Evolutionary conservation across 768 basidiomycete genomes (phyloP).

Genomic region (Termitomyces sp.): DNA sequence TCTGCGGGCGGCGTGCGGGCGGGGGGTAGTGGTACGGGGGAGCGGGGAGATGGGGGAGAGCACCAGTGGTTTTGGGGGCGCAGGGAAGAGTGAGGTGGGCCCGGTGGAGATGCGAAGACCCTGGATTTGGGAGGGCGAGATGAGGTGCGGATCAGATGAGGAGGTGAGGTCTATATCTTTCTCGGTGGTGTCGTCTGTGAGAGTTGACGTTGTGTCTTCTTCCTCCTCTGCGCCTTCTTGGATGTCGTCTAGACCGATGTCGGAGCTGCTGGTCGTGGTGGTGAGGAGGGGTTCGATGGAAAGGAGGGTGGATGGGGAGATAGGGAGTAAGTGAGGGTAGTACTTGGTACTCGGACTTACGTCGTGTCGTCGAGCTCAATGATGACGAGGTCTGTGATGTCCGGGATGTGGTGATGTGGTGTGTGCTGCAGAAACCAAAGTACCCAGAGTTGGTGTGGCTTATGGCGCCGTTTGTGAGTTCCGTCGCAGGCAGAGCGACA

Average conservation of each 20-base stretch:
- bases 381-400: constrained; percentile 91
- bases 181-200: constrained; percentile 13
- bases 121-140: no score
- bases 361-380: constrained; percentile 91
- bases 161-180: constrained; percentile 10
- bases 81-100: no score
- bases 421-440: constrained; percentile 90
- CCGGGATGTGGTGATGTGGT: constrained; percentile 95
- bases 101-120: constrained; percentile 55
- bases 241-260: constrained; percentile 51
- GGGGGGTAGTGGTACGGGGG: constrained; percentile 19
- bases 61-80: constrained; percentile 2
- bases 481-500: constrained; percentile 93
- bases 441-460: constrained; percentile 89
- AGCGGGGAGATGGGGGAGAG: constrained; percentile 25
- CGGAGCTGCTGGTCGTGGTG: constrained; percentile 16
- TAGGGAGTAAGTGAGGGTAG: constrained; percentile 6
- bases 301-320: constrained; percentile 15
- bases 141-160: no score
- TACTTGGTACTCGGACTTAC: no score
- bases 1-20: constrained; percentile 11
- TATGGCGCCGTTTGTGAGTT: constrained; percentile 97
- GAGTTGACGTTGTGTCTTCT: constrained; percentile 31
- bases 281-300: constrained; percentile 54
- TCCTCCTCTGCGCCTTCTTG: constrained; percentile 64